Evolutionary conservation across 768 basidiomycete genomes (phyloP).

Genomic region (Amyloporia xantha): DNA sequence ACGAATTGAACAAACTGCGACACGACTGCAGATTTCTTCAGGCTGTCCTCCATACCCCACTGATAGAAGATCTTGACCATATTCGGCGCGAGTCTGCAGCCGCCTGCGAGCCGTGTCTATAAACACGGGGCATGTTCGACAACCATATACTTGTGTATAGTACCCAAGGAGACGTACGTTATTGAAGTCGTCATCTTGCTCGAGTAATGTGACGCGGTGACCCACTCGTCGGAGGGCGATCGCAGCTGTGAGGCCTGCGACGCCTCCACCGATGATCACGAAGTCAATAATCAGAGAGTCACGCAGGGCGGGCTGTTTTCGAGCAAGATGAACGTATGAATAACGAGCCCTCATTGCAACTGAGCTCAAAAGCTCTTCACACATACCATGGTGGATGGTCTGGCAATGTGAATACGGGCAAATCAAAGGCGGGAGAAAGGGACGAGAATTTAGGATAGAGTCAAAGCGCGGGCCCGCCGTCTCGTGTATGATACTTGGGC

Average conservation of each 20-base stretch:
- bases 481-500: too few relatives aligned
- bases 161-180: conserved; percentile 15
- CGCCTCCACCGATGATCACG: conserved; percentile 27
- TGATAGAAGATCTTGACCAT: conserved; percentile 46
- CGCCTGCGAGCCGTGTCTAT: conserved; percentile 22
- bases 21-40: conserved; percentile 28
- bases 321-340: too few relatives aligned
- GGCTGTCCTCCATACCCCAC: conserved; percentile 45
- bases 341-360: too few relatives aligned
- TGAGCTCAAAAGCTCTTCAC: too few relatives aligned
- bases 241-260: conserved; percentile 29
- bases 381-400: too few relatives aligned
- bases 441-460: too few relatives aligned
- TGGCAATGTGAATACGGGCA: too few relatives aligned
- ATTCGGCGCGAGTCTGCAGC: conserved; percentile 48
- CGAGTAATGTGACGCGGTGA: conserved; percentile 30
- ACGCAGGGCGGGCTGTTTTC: too few relatives aligned
- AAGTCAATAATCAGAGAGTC: conserved; percentile 22
- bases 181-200: conserved; percentile 20
- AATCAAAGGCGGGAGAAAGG: too few relatives aligned
- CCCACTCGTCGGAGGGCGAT: conserved; percentile 29
- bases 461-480: too few relatives aligned
- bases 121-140: too few relatives aligned
- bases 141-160: too few relatives aligned
- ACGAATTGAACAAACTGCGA: conserved; percentile 19